These are phyloP conservation scores for Apiotrichum akiyoshidainum DNA, from an alignment of 1,284 basidiomycete species.

Conservation along the genomic window DNA sequence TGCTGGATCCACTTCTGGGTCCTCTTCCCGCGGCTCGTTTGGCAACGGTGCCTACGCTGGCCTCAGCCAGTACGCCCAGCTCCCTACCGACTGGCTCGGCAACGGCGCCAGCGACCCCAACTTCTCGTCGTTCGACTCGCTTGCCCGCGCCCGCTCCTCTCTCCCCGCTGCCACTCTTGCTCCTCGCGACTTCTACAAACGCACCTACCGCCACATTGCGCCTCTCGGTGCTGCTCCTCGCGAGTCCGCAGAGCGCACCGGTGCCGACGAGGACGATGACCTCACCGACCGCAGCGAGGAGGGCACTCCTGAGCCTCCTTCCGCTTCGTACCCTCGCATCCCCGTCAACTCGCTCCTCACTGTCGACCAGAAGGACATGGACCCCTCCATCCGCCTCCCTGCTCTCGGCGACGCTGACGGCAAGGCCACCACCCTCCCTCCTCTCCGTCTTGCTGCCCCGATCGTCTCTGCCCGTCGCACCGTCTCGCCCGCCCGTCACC, in stretches of 20 bases:
- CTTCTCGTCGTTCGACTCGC: constrained; percentile 39
- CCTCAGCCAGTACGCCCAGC: constrained; percentile 21
- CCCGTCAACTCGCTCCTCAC: constrained; percentile 8
- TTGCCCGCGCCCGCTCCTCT: constrained; percentile 27
- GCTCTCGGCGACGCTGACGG: constrained; percentile 12
- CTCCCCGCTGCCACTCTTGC: constrained; percentile 35
- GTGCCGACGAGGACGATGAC: constrained; percentile 26
- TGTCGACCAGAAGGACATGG: neutral
- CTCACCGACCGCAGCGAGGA: constrained; percentile 9
- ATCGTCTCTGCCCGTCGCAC: constrained; percentile 7
- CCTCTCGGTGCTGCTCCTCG: constrained; percentile 43
- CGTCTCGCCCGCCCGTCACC: constrained; percentile 24
- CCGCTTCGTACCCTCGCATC: constrained; percentile 4
- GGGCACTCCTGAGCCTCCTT: constrained; percentile 11
- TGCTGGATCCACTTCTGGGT: constrained; percentile 23
- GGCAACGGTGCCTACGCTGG: constrained; percentile 20
- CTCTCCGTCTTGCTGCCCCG: constrained; percentile 8
- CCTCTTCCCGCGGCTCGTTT: constrained; percentile 13
- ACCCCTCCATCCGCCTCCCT: constrained; percentile 27
- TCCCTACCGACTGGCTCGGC: constrained; percentile 13
- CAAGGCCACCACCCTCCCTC: constrained; percentile 15
- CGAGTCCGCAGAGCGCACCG: constrained; percentile 32
- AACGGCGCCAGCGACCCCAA: constrained; percentile 8
- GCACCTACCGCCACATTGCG: constrained; percentile 46
- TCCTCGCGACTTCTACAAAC: constrained; percentile 45